Evolutionary conservation across 106 monocot species (phyloP).

Genomic region (Alisma plantagoaquatica): DNA sequence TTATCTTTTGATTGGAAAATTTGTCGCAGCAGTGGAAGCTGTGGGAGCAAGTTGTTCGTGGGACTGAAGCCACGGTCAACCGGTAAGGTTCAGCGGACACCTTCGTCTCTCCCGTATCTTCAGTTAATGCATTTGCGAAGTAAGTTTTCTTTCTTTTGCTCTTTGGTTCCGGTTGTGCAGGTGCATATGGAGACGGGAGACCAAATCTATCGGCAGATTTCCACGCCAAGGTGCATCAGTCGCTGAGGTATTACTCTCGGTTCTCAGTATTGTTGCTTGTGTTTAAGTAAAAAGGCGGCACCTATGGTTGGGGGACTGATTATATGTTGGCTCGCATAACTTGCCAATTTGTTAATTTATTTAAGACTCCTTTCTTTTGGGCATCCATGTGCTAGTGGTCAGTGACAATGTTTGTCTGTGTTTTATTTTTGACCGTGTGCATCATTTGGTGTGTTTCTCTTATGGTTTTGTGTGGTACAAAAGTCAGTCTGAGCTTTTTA

Average conservation of each 20-base stretch:
- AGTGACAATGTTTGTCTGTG: not conserved
- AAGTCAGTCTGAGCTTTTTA: not conserved
- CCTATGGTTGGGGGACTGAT: no score
- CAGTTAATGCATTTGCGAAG: not conserved
- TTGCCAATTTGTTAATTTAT: not conserved
- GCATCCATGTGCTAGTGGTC: not conserved
- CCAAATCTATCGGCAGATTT: conserved; percentile 40
- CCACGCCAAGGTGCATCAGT: conserved; percentile 27
- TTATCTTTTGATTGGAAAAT: no score
- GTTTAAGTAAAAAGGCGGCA: no score
- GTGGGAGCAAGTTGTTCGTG: conserved; percentile 22
- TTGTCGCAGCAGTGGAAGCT: no score
- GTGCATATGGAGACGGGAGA: conserved; percentile 15
- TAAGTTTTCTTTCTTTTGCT: not conserved
- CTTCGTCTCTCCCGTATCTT: not conserved
- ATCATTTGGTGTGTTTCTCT: not conserved
- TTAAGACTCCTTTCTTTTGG: not conserved
- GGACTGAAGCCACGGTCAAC: conserved; percentile 26
- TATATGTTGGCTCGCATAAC: not conserved
- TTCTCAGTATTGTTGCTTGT: no score
- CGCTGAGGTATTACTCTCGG: no score
- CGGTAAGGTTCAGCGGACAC: conserved; percentile 13
- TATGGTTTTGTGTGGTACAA: not conserved
- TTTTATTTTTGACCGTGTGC: not conserved
- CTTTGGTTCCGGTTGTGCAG: no score